Conservation (phyloP, 805 yeast species). For the Wilhelminamyces savonicus region DNA sequence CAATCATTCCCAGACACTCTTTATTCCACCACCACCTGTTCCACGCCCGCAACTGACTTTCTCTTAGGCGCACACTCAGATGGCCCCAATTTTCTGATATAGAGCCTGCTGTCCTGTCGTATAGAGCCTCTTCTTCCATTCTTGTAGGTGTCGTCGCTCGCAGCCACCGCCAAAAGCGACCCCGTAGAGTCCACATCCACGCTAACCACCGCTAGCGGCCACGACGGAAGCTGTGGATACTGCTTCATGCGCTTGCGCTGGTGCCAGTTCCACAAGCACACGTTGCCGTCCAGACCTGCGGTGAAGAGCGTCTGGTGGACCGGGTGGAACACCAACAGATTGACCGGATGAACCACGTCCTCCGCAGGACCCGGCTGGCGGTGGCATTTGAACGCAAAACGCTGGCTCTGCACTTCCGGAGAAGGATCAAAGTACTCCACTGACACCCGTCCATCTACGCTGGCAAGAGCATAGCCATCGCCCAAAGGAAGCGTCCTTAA, state of each 20-base stretch:
- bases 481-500: constrained; percentile 47
- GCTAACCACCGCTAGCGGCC: constrained; percentile 18
- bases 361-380: constrained; percentile 39
- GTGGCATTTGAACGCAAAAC: constrained; percentile 82
- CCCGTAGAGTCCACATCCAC: constrained; percentile 12
- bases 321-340: constrained; percentile 39
- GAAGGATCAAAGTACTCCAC: constrained; percentile 59
- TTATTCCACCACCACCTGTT: too few relatives aligned
- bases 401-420: constrained; percentile 30
- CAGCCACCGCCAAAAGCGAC: constrained; percentile 26
- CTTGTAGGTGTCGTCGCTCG: constrained; percentile 39
- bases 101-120: too few relatives aligned
- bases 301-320: constrained; percentile 37
- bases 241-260: constrained; percentile 38
- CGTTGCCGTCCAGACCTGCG: constrained; percentile 45
- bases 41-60: too few relatives aligned
- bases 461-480: constrained; percentile 58
- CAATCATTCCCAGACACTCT: too few relatives aligned
- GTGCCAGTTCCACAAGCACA: constrained; percentile 46
- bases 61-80: too few relatives aligned
- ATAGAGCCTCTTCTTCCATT: too few relatives aligned
- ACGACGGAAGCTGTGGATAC: constrained; percentile 24
- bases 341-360: constrained; percentile 51
- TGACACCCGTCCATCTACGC: constrained; percentile 80
- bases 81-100: too few relatives aligned